Evolutionary conservation across 176 grass and related monocot genomes (phyloP).

Genomic region (Avena insularis): DNA sequence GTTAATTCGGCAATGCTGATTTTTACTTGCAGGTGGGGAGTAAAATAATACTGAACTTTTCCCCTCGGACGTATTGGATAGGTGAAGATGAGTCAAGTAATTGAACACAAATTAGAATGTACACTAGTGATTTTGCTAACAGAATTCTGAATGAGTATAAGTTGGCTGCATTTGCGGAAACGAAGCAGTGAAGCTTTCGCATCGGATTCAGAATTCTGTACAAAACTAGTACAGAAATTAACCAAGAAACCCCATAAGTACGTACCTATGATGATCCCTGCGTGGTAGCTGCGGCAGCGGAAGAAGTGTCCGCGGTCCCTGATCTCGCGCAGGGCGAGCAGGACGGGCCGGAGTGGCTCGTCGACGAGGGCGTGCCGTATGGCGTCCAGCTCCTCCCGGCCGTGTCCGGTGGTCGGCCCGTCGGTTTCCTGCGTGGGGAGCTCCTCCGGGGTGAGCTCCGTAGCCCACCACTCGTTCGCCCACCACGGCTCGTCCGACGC

Average conservation of each 20-base stretch:
- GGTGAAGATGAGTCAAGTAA: no score
- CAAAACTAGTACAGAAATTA: not conserved
- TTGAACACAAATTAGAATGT: no score
- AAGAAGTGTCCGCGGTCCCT: conserved; percentile 2
- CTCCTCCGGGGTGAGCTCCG: conserved; percentile 16
- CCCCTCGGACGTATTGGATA: no score
- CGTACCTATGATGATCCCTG: not conserved
- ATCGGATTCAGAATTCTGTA: not conserved
- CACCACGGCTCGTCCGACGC: not conserved
- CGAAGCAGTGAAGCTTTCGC: not conserved
- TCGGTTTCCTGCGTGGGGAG: conserved; percentile 15
- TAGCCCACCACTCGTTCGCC: conserved; percentile 10
- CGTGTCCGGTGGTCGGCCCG: conserved; percentile 25
- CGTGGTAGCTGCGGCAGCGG: conserved; percentile 6
- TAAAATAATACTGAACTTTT: not conserved
- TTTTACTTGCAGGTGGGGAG: not conserved
- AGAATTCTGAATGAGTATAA: not conserved
- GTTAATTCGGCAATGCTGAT: not conserved
- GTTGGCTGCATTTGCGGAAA: not conserved
- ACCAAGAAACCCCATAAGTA: not conserved
- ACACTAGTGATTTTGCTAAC: not conserved
- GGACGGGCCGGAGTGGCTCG: conserved; percentile 23
- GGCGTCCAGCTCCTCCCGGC: conserved; percentile 34
- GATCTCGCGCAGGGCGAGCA: conserved; percentile 21
- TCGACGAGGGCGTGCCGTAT: conserved; percentile 25